These are phyloP conservation scores for Fusarium poae DNA, from an alignment of 2,329 filamentous ascomycete species.

Conservation along the genomic window DNA sequence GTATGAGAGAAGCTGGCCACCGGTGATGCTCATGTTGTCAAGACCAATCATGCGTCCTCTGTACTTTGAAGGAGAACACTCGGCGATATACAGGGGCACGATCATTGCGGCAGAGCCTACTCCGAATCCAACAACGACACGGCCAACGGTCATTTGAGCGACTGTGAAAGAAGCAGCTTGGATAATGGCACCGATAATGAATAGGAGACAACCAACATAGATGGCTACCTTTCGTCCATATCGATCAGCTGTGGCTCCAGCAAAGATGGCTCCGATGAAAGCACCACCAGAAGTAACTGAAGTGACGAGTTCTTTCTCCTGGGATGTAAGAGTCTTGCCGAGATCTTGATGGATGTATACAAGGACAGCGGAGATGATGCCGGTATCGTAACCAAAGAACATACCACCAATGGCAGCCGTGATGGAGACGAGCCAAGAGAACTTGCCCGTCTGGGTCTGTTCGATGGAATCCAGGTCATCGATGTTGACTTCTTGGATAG, in stretches of 20 bases:
- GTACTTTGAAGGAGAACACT: constrained; percentile 63
- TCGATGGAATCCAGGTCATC: constrained; percentile 48
- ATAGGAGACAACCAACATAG: constrained; percentile 48
- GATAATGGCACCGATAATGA: constrained; percentile 46
- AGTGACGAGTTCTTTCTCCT: constrained; percentile 65
- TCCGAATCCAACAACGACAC: constrained; percentile 63
- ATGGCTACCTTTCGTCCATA: constrained; percentile 48
- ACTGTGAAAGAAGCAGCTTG: constrained; percentile 47
- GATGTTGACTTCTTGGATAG: constrained; percentile 36
- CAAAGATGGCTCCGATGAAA: constrained; percentile 49
- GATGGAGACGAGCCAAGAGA: constrained; percentile 46
- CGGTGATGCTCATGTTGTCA: constrained; percentile 62
- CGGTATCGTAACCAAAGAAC: constrained; percentile 55
- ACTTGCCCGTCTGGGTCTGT: constrained; percentile 44
- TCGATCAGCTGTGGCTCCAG: constrained; percentile 45
- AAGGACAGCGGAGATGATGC: constrained; percentile 55
- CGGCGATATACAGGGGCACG: constrained; percentile 61
- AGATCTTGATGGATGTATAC: constrained; percentile 51
- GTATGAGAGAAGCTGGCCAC: constrained; percentile 58
- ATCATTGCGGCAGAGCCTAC: constrained; percentile 64
- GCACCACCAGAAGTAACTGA: constrained; percentile 61
- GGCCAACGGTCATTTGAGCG: constrained; percentile 48
- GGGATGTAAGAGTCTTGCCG: constrained; percentile 55
- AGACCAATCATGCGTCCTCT: constrained; percentile 63
- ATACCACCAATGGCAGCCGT: constrained; percentile 55